A percentile compares a stretch with the other conserved stretches of the same genome.
phyloP scores from a whole-genome alignment of 2,329 filamentous ascomycete genomes.

The Penicillium expansum region DNA sequence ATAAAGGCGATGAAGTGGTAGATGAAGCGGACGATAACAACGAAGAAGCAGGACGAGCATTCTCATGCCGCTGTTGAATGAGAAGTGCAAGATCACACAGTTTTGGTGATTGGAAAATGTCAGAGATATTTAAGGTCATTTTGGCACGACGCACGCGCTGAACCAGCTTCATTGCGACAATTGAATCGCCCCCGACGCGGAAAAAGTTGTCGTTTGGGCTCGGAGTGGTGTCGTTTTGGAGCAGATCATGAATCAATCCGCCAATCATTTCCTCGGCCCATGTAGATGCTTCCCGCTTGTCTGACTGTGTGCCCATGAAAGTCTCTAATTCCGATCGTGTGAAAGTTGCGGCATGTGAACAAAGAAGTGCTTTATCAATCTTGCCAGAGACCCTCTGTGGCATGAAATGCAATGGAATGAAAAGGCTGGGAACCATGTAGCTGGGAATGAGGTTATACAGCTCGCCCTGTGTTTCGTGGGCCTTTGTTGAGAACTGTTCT shows the following conservation, averaged over 20 bases:
- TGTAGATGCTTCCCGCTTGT: not conserved
- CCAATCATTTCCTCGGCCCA: not conserved
- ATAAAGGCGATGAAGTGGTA: not conserved
- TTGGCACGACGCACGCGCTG: not conserved
- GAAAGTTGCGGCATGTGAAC: not conserved
- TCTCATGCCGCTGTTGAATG: not conserved
- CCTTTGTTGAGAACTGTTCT: not conserved
- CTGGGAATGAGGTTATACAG: not conserved
- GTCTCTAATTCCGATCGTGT: not conserved
- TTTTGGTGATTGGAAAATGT: slow-evolving; percentile 4
- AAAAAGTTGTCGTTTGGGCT: slow-evolving; percentile 9
- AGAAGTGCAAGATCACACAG: not conserved
- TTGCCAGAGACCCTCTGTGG: not conserved
- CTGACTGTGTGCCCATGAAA: not conserved
- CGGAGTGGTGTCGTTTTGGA: not conserved
- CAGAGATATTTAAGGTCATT: slow-evolving; percentile 2
- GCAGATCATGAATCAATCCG: not conserved
- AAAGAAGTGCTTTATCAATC: not conserved
- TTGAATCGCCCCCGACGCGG: slow-evolving; percentile 9
- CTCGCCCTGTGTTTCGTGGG: not conserved
- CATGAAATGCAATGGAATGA: not conserved
- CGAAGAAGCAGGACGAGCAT: not conserved
- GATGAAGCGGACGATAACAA: not conserved
- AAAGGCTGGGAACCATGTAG: not conserved
- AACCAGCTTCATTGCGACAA: slow-evolving; percentile 9